phyloP scores from a whole-genome alignment of 306 rosid species.

The Cicer cuneatum region DNA sequence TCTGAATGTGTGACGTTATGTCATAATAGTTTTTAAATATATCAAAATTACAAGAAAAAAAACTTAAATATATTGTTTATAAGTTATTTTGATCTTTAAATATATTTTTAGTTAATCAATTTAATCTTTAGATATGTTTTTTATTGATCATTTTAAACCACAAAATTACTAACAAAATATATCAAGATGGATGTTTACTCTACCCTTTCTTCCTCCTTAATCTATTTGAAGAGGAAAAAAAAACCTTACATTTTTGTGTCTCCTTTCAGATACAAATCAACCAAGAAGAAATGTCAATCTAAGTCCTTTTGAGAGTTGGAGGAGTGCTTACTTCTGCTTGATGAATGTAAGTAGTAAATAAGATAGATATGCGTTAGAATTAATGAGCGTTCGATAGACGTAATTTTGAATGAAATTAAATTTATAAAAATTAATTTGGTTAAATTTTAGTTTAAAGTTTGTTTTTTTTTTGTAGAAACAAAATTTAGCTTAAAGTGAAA shows the following conservation, averaged over 20 bases:
- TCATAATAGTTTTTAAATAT: too few species aligned
- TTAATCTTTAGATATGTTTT: too few species aligned
- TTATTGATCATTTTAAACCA: too few species aligned
- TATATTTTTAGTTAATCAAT: too few species aligned
- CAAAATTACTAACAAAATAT: too few species aligned
- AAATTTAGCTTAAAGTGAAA: too few species aligned
- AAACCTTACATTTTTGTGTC: not conserved
- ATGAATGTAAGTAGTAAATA: slow-evolving; percentile 44
- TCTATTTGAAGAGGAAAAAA: not conserved
- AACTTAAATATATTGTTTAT: too few species aligned
- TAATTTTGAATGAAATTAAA: not conserved
- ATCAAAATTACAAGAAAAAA: too few species aligned
- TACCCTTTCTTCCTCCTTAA: not conserved
- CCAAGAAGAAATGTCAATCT: slow-evolving; percentile 55
- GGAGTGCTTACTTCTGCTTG: slow-evolving; percentile 65
- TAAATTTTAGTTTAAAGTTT: not conserved
- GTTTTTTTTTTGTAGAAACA: not conserved
- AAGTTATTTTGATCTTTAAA: too few species aligned
- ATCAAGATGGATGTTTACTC: too few species aligned
- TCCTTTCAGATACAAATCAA: slow-evolving; percentile 42
- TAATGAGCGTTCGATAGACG: not conserved
- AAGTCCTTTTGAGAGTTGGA: slow-evolving; percentile 47
- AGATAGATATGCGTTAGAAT: not conserved
- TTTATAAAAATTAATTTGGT: not conserved
- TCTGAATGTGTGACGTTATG: too few species aligned